Conservation (phyloP, 1,284 basidiomycete genomes). For the Fomitopsis palustris region DNA sequence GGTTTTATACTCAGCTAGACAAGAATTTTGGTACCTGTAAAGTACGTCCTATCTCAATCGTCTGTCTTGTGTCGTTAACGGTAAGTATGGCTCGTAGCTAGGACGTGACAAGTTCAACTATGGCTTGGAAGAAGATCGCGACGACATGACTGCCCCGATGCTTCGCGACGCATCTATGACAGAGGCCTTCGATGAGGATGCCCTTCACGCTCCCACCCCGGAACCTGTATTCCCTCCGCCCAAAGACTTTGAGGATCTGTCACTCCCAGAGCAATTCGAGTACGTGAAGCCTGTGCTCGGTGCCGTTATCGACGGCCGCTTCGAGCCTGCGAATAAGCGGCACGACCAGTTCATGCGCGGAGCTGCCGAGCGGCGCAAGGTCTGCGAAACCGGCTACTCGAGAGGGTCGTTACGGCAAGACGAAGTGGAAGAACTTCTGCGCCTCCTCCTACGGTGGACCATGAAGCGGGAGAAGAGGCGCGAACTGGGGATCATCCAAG, state of each 20-base stretch:
- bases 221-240: conserved; percentile 36
- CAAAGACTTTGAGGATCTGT: conserved; percentile 41
- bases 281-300: conserved; percentile 61
- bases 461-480: conserved; percentile 33
- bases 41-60: conserved; percentile 29
- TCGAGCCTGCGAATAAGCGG: conserved; percentile 44
- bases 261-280: conserved; percentile 55
- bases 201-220: conserved; percentile 32
- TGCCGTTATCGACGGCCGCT: conserved; percentile 52
- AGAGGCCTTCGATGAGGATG: conserved; percentile 21
- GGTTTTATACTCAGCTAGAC: conserved; percentile 55
- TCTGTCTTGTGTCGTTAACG: not conserved
- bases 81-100: conserved; percentile 32
- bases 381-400: conserved; percentile 45
- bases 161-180: conserved; percentile 12
- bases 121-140: conserved; percentile 42
- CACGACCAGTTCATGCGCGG: conserved; percentile 58
- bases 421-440: conserved; percentile 47
- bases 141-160: conserved; percentile 21
- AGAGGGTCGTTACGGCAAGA: conserved; percentile 50
- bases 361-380: conserved; percentile 39
- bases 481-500: conserved; percentile 17
- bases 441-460: conserved; percentile 51
- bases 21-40: conserved; percentile 56
- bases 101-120: conserved; percentile 51